Evolutionary conservation across 208 protist species (phyloP).

Genomic region (Porcisia deanei): DNA sequence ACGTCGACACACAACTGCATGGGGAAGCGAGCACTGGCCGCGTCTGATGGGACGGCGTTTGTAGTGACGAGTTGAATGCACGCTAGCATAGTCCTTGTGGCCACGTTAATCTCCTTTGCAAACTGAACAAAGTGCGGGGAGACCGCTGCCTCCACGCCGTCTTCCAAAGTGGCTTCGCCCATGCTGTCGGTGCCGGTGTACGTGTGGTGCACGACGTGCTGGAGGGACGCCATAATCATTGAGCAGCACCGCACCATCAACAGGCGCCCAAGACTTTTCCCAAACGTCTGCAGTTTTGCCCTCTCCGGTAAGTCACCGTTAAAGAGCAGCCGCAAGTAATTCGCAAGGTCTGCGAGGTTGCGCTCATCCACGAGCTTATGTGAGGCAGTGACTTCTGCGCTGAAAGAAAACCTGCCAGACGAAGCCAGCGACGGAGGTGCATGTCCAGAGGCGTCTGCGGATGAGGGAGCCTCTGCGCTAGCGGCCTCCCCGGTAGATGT

Average conservation of each 20-base stretch:
- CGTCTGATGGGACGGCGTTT: constrained; percentile 48
- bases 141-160: neutral
- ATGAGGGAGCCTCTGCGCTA: neutral
- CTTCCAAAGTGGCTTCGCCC: neutral
- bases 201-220: constrained; percentile 61
- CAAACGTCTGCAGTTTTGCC: constrained; percentile 58
- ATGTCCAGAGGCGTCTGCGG: neutral
- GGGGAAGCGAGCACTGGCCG: constrained; percentile 55
- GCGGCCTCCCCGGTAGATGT: neutral
- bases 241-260: constrained; percentile 79
- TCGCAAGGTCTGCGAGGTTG: constrained; percentile 62
- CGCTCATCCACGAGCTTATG: constrained; percentile 4
- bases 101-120: constrained; percentile 53
- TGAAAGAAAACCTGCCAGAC: constrained; percentile 18
- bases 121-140: constrained; percentile 39
- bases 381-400: constrained; percentile 19
- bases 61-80: constrained; percentile 55
- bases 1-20: constrained; percentile 72
- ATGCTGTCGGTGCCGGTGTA: constrained; percentile 26
- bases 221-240: constrained; percentile 57
- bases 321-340: constrained; percentile 61
- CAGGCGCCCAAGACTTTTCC: constrained; percentile 55
- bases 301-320: constrained; percentile 58
- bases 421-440: neutral
- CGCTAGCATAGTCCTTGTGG: constrained; percentile 50